Evolutionary conservation across 2,329 filamentous ascomycete species (phyloP), one percentile per base, ranked within the genome.

Genomic region (Ophiognomonia clavigignenti-juglandacearum): DNA sequence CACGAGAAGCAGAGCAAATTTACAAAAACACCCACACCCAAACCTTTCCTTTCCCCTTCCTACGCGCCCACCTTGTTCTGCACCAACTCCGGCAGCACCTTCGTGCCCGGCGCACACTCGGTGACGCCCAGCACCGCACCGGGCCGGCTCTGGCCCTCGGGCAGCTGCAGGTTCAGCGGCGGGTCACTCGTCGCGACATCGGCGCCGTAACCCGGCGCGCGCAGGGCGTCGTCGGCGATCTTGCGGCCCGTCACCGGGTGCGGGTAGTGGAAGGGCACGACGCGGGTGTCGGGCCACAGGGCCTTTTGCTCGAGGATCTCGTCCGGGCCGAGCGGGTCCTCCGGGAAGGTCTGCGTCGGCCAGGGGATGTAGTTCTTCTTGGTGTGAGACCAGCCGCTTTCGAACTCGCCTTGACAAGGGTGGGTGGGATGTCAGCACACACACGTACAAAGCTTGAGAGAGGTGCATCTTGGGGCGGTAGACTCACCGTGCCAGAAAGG

Each of bases 231-330:
- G n/a, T 66, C 65, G 6, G 57, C 59, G 4, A 72, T 64, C 51
- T 57, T 60, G 56, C 68, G 61, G 6, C 73, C 72, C 9, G 74
- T 77, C 13, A 76, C 64, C 0, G 74, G 73, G 56, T 77, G 73
- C 8, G 62, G 64, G 52, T 77, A 77, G 54, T 77, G 74, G 59
- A 77, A 77, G 1, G 74, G 73, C 27, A 77, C 66, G 4, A 77
- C 74, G 32, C 74, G 67, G 5, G 73, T 76, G 54, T 78, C 75
- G 0, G 75, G 75, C 75, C 75, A 79, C 51, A 79, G 59, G 72
- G 77, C 73, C 54, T 71, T 68, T 60, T 76, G 67, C 48, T 75
- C 72, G 7, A 75, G 65, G 18, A 77, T 59, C 64, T 77, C 72
- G 55, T 78, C 73, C 13, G 74, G 75, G 0, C 75, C 75, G 9